phyloP scores from a whole-genome alignment of 2,329 filamentous ascomycete genomes.

The Pseudodiploospora longispora region DNA sequence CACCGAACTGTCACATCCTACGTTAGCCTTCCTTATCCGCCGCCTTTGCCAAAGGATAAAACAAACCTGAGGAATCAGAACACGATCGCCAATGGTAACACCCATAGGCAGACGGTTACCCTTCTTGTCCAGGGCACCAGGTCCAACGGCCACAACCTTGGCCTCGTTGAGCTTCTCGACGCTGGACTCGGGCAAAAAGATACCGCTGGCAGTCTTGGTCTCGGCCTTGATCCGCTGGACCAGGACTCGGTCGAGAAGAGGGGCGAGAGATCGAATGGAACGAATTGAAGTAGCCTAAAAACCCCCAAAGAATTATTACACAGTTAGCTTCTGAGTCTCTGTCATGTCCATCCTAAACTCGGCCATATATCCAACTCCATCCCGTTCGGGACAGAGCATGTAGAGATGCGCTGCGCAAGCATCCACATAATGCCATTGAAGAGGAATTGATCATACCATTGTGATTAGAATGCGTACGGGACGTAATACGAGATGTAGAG shows the following conservation, averaged over 20 bases:
- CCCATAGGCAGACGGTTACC: constrained; percentile 82
- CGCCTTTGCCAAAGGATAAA: constrained; percentile 8
- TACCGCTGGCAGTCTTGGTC: constrained; percentile 89
- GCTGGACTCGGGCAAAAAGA: constrained; percentile 94
- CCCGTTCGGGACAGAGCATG: neutral
- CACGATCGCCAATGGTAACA: constrained; percentile 77
- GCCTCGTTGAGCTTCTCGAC: constrained; percentile 99
- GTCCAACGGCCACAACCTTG: constrained; percentile 90
- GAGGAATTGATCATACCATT: constrained; percentile 18
- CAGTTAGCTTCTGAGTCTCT: neutral
- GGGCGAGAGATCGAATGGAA: constrained; percentile 89
- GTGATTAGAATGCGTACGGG: constrained; percentile 12
- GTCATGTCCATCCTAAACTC: too few species aligned
- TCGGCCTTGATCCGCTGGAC: constrained; percentile 98
- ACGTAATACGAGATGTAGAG: constrained; percentile 7
- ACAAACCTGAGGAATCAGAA: constrained; percentile 87
- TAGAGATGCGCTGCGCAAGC: neutral
- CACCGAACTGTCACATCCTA: constrained; percentile 64
- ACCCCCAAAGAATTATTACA: neutral
- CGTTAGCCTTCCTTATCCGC: neutral
- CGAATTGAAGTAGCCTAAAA: constrained; percentile 66
- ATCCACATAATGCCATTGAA: constrained; percentile 2
- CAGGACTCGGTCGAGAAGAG: constrained; percentile 95
- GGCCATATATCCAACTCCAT: neutral
- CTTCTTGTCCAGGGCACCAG: constrained; percentile 77